Base-by-base conservation (phyloP, 805 yeast species). In the Tetrapisispora arboricola region DNA sequence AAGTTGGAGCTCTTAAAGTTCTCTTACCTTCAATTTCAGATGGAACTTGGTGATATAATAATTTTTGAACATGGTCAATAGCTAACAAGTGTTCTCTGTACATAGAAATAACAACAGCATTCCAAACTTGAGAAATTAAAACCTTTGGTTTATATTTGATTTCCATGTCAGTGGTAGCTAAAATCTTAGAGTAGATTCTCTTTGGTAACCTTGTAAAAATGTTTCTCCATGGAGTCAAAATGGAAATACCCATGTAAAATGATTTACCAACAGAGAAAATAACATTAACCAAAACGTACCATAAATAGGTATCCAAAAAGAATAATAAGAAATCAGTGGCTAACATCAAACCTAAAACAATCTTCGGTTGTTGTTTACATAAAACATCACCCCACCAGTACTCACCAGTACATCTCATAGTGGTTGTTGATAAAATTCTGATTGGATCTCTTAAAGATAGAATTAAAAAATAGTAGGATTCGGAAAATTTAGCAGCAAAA, bases 171-270 rank as follows among this genome's bases (percentile, higher is more conserved):
- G 95, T 84, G 28, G 99, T 92, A 36, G 97, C 97, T 67, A 92
- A 76, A 51, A 92, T 81, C 77, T 92, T 92, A 42, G 96, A 86
- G 73, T 92, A 94, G 53, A 92, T 86, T 79, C 99, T 86, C 80
- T 92, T 92, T 63, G 99, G 99, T 63, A 92, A 72, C 67, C 99
- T 81, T 41, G 96, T 80, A 73, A 90, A 92, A 54, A 92, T 88
- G 65, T 94, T 92, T 78, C 97, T 85, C 99, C 99, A 92, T 48
- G 99, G 99, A 32, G 99, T 92, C 73, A 88, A 78, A 51, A 92
- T 90, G 35, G 99, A 92, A 56, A 92, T 88, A 82, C 99, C 99
- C 66, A 94, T 75, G 74, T 90, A 92, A 76, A 92, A 92, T 13
- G 98, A 92, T 63, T 95, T 85, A 55, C 95, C 96, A 58, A 92